Conservation (phyloP, 2,329 filamentous ascomycete genomes). For the Fusarium protoensiforme region DNA sequence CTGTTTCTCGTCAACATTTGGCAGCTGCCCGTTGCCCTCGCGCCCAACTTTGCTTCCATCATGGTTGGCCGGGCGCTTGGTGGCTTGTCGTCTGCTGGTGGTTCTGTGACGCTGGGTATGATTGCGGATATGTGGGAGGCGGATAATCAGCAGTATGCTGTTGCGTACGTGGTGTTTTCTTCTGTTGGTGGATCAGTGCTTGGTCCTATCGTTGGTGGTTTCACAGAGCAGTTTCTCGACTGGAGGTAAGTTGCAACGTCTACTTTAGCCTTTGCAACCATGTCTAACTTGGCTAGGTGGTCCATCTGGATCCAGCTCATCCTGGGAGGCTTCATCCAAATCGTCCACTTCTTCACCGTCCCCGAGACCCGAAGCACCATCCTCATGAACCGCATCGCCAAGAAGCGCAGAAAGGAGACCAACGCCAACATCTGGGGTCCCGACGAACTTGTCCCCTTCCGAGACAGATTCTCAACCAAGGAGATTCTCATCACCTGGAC, state of each 20-base stretch:
- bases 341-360: slow-evolving; percentile 74
- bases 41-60: slow-evolving; percentile 77
- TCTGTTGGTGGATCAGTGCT: slow-evolving; percentile 82
- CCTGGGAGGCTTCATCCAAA: slow-evolving; percentile 76
- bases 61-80: slow-evolving; percentile 77
- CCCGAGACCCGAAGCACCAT: slow-evolving; percentile 83
- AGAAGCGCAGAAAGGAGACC: slow-evolving; percentile 72
- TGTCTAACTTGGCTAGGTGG: slow-evolving; percentile 52
- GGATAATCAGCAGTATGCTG: slow-evolving; percentile 78
- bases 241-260: slow-evolving; percentile 66
- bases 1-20: slow-evolving; percentile 82
- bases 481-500: slow-evolving; percentile 68
- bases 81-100: slow-evolving; percentile 77
- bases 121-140: slow-evolving; percentile 79
- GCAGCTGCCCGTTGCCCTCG: slow-evolving; percentile 77
- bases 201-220: slow-evolving; percentile 82
- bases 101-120: slow-evolving; percentile 80
- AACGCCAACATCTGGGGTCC: slow-evolving; percentile 75
- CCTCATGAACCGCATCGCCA: slow-evolving; percentile 83
- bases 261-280: not conserved
- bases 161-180: slow-evolving; percentile 81
- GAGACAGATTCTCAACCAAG: slow-evolving; percentile 66
- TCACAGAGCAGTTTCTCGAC: slow-evolving; percentile 72
- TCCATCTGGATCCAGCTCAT: slow-evolving; percentile 89
- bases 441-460: slow-evolving; percentile 74